Conservation (phyloP, 2,329 filamentous ascomycete genomes). For the Xylaria hypoxylon region DNA sequence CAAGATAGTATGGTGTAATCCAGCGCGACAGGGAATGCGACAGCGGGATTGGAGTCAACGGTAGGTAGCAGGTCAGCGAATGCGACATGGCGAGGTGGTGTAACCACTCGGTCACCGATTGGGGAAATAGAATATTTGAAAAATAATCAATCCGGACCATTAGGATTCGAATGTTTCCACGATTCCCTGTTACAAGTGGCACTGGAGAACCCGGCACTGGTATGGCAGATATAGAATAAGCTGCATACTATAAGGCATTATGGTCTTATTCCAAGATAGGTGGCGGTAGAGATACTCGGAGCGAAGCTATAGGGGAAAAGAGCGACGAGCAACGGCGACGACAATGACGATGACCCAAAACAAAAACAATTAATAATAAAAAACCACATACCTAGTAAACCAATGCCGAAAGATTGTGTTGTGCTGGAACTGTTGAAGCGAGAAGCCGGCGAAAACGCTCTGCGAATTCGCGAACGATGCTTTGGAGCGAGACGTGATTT, state of each 20-base stretch:
- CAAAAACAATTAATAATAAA: too few relatives aligned
- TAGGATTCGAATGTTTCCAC: neutral
- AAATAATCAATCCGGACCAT: neutral
- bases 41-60: slow-evolving; percentile 23
- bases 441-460: slow-evolving; percentile 15
- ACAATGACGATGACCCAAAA: neutral
- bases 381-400: slow-evolving; percentile 24
- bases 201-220: neutral
- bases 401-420: neutral
- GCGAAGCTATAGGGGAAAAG: neutral
- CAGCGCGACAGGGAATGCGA: slow-evolving; percentile 22
- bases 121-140: slow-evolving; percentile 10
- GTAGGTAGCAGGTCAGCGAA: slow-evolving; percentile 31
- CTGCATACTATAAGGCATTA: neutral
- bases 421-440: neutral
- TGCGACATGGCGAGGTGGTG: slow-evolving; percentile 36
- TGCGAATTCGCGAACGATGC: slow-evolving; percentile 20
- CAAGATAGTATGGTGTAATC: neutral
- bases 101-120: slow-evolving; percentile 42
- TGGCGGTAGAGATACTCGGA: neutral
- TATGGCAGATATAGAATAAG: neutral
- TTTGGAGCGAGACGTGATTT: slow-evolving; percentile 23
- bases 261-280: neutral
- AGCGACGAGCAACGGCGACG: neutral
- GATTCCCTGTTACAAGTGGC: neutral